Conservation (phyloP, 129 eudicot species). For the Logfia minima region DNA sequence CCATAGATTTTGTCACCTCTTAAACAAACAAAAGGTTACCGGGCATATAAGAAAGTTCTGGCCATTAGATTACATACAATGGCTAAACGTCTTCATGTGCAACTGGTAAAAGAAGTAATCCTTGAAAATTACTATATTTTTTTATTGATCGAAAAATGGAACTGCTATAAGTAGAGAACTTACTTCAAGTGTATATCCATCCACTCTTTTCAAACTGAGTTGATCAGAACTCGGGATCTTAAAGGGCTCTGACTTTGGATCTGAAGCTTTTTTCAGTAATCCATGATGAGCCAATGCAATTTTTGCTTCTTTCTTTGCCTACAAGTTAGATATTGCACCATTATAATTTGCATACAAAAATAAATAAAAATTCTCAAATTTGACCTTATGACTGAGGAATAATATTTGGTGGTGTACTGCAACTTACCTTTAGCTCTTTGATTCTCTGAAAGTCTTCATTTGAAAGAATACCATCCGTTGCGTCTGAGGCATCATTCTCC, state of each 20-base stretch:
- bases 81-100: too few species aligned
- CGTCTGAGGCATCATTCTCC: conserved; percentile 26
- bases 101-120: neutral
- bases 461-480: conserved; percentile 71
- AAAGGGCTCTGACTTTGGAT: conserved; percentile 47
- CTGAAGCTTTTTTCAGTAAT: conserved; percentile 47
- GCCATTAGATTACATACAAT: neutral
- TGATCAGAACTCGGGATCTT: conserved; percentile 80
- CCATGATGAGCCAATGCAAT: conserved; percentile 67
- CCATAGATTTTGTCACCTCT: neutral
- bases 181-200: conserved; percentile 71
- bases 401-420: neutral
- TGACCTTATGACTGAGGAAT: neutral
- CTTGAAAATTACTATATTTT: neutral
- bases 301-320: conserved; percentile 84
- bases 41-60: neutral
- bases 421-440: conserved; percentile 65
- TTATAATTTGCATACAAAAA: neutral
- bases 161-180: conserved; percentile 30
- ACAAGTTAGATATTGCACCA: neutral
- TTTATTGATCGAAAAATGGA: neutral
- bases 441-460: conserved; percentile 89
- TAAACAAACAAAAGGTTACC: neutral
- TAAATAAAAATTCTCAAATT: neutral
- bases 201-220: conserved; percentile 75